phyloP scores from a whole-genome alignment of 1,139 yeast species.

The Candida gigantensis region DNA sequence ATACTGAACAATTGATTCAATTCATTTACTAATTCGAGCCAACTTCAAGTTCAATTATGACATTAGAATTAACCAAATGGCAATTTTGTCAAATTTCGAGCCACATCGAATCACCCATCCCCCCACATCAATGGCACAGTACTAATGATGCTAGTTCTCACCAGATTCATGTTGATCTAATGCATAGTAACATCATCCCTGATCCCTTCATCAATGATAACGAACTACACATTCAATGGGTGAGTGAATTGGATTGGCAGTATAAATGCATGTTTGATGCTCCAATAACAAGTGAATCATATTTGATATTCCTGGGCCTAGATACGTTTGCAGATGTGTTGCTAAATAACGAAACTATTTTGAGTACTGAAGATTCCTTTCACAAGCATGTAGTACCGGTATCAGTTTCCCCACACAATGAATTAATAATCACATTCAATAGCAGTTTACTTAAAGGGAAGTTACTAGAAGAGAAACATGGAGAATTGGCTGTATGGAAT shows the following conservation, averaged over 20 bases:
- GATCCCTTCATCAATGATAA: slow-evolving; percentile 46
- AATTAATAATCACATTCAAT: slow-evolving; percentile 25
- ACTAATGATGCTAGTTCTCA: slow-evolving; percentile 1
- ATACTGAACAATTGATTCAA: no score
- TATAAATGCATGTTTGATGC: slow-evolving; percentile 25
- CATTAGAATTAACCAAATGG: slow-evolving; percentile 7
- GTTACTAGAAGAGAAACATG: slow-evolving; percentile 22
- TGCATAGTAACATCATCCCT: slow-evolving; percentile 35
- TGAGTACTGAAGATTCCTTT: slow-evolving; percentile 42
- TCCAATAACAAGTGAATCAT: slow-evolving; percentile 5
- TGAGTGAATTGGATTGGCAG: slow-evolving; percentile 46
- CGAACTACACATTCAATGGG: slow-evolving; percentile 47
- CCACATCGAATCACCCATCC: slow-evolving; percentile 1
- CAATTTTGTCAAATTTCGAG: slow-evolving; percentile 2
- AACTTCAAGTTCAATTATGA: no score
- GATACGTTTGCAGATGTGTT: slow-evolving; percentile 45
- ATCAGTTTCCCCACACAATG: slow-evolving; percentile 7
- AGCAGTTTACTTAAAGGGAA: slow-evolving; percentile 24
- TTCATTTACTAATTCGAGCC: no score
- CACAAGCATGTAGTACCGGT: slow-evolving; percentile 21
- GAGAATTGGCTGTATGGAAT: slow-evolving; percentile 29
- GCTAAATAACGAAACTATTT: slow-evolving; percentile 33
- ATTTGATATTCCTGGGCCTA: slow-evolving; percentile 41
- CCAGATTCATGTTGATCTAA: slow-evolving; percentile 41
- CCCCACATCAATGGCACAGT: slow-evolving; percentile 3